Evolutionary conservation across 2,329 filamentous ascomycete species (phyloP).

Genomic region (Cladosporium sp.): DNA sequence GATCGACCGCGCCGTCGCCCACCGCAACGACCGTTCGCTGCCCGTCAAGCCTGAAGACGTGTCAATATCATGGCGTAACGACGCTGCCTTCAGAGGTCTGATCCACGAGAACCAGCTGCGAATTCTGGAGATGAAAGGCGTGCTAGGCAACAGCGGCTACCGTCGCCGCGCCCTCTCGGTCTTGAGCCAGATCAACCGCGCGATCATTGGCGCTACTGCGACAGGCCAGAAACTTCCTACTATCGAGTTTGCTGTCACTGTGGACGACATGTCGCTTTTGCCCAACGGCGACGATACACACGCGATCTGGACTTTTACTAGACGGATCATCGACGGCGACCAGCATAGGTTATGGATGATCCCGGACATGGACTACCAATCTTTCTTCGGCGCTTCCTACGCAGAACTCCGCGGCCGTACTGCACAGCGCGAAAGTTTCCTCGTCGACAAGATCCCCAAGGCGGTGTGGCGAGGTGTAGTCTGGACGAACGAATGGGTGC

Average conservation of each 20-base stretch:
- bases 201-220: slow-evolving; percentile 43
- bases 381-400: slow-evolving; percentile 37
- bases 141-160: slow-evolving; percentile 31
- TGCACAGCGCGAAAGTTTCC: slow-evolving; percentile 27
- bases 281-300: slow-evolving; percentile 23
- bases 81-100: slow-evolving; percentile 31
- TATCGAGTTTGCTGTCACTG: slow-evolving; percentile 51
- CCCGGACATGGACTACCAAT: slow-evolving; percentile 56
- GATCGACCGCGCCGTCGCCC: slow-evolving; percentile 31
- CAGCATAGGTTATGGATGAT: slow-evolving; percentile 52
- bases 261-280: slow-evolving; percentile 44
- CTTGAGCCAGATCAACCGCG: slow-evolving; percentile 50
- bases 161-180: slow-evolving; percentile 39
- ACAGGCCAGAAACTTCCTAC: slow-evolving; percentile 45
- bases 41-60: slow-evolving; percentile 29
- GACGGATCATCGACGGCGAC: slow-evolving; percentile 31
- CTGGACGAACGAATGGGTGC: slow-evolving; percentile 32
- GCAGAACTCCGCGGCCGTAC: slow-evolving; percentile 26
- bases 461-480: slow-evolving; percentile 37
- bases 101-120: slow-evolving; percentile 37
- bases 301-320: slow-evolving; percentile 29
- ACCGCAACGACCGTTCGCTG: slow-evolving; percentile 27
- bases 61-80: slow-evolving; percentile 28
- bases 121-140: slow-evolving; percentile 30
- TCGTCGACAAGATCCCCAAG: slow-evolving; percentile 34